Evolutionary conservation across 805 yeast genomes (phyloP), one percentile per base, ranked within the genome.

Genomic region (Saccharomycopsis javanensis): DNA sequence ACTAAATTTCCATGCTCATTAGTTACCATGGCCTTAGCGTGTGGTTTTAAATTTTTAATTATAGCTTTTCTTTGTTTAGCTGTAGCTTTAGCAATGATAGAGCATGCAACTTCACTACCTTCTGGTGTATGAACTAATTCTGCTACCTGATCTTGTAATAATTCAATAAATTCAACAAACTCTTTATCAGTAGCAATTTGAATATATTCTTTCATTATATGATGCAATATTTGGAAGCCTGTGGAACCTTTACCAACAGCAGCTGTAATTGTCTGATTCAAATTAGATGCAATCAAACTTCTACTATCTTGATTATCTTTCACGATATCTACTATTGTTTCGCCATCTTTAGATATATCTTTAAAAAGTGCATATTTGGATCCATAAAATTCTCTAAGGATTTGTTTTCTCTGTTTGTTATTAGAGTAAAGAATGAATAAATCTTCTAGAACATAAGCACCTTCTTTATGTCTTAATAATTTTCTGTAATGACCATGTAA

Each of bases 371-470:
- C 97, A 69, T 86, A 92, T 72, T 89, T 96, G 11, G 96, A 80
- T 56, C 98, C 99, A 89, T 96, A 92, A 69, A 92, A 92, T 73
- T 92, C 99, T 71, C 94, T 82, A 63, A 92, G 82, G 86, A 92
- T 91, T 72, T 88, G 96, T 57, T 81, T 80, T 70, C 81, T 87
- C 72, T 92, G 98, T 61, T 84, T 88, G 31, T 85, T 79, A 25
- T 89, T 81, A 10, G 97, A 82, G 70, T 91, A 92, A 57, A 90
- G 79, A 25, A 88, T 88, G 68, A 77, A 92, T 66, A 88, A 76
- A 76, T 92, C 99, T 72, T 92, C 98, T 63, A 91, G 90, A 42
- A 92, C 98, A 66, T 92, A 90, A 13, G 98, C 98, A 72, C 97
- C 99, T 77, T 92, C 98, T 74, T 87, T 85, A 73, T 92, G 97